Evolutionary conservation across 148 eudicot genomes (phyloP).

Genomic region (Arbutus unedo): DNA sequence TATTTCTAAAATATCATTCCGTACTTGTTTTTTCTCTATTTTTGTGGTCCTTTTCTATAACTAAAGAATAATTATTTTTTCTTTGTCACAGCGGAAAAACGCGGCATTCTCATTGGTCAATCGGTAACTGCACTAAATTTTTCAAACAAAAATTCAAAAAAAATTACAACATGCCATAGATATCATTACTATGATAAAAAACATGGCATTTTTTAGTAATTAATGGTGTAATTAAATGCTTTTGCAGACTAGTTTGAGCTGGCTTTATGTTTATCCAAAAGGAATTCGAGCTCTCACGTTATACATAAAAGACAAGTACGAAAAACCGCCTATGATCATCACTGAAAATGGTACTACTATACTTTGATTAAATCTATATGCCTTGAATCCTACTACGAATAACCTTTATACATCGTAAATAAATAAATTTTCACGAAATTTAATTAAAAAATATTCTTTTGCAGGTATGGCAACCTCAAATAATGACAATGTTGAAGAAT

Average conservation of each 20-base stretch:
- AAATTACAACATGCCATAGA: background rate
- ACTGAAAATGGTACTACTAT: conserved; percentile 17
- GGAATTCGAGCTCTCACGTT: conserved; percentile 19
- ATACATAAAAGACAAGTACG: conserved; percentile 14
- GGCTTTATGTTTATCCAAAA: conserved; percentile 12
- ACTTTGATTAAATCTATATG: background rate
- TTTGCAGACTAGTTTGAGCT: conserved; percentile 18
- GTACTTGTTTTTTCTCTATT: background rate
- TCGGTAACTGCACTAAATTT: conserved; percentile 10
- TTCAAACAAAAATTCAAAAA: background rate
- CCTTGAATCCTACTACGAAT: background rate
- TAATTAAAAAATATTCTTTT: background rate
- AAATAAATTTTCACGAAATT: no score
- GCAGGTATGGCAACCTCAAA: conserved; percentile 12
- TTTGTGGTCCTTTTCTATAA: background rate
- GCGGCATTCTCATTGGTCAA: conserved; percentile 19
- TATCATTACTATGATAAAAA: background rate
- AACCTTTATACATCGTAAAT: background rate
- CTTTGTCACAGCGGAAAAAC: conserved; percentile 2
- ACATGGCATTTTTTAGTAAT: background rate
- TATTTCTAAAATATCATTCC: background rate
- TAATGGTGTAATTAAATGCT: background rate
- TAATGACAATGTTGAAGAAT: background rate
- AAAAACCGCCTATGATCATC: conserved; percentile 17
- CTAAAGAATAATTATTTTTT: background rate